A percentile compares a stretch with the other conserved stretches of the same genome.
These are phyloP conservation scores for Umbellularia californica DNA, from an alignment of 164 flowering plant genomes.

Conservation along the genomic window DNA sequence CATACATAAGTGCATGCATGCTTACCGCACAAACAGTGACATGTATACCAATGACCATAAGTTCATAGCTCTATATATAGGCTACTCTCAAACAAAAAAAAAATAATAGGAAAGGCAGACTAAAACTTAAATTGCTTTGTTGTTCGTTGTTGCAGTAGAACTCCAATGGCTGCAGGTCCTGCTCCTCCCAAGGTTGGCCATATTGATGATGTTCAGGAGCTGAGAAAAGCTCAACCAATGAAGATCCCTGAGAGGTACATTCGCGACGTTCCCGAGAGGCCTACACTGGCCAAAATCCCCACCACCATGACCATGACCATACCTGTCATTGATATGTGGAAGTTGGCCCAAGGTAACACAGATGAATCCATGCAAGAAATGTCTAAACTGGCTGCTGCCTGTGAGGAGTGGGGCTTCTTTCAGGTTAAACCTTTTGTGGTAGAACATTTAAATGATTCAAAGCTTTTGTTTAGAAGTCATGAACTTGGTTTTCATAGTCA, in stretches of 20 bases:
- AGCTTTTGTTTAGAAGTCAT: background rate
- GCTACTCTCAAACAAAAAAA: background rate
- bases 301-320: constrained; percentile 23
- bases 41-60: too few species aligned
- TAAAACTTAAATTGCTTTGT: background rate
- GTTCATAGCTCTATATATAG: constrained; percentile 1
- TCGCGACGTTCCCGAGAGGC: constrained; percentile 57
- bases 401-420: constrained; percentile 92
- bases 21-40: too few species aligned
- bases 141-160: background rate
- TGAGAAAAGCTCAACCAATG: constrained; percentile 36
- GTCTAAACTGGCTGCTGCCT: constrained; percentile 45
- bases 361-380: constrained; percentile 40
- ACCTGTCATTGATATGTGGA: constrained; percentile 64
- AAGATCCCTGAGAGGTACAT: constrained; percentile 62
- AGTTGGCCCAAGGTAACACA: constrained; percentile 30
- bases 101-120: background rate
- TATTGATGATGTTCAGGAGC: constrained; percentile 81
- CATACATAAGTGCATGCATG: too few species aligned
- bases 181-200: constrained; percentile 46
- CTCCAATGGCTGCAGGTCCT: constrained; percentile 54
- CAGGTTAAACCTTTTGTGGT: constrained; percentile 37
- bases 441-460: too few species aligned
- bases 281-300: constrained; percentile 17
- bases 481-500: background rate